Percentiles rank a stretch among this genome's conserved stretches.
Conservation (phyloP, 192 early-diverging fungal species). For the Diversispora epigaea region DNA sequence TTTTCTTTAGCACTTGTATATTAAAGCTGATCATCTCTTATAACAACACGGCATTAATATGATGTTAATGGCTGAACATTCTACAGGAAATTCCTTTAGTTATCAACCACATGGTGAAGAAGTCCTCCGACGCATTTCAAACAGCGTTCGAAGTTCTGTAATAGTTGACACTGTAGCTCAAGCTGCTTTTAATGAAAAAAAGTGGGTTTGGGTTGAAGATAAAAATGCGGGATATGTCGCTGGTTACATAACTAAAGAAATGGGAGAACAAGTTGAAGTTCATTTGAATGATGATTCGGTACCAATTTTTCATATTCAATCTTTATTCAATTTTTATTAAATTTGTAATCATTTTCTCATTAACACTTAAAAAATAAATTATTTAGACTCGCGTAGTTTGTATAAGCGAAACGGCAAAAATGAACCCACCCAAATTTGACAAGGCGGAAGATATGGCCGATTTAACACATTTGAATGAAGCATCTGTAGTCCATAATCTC, state of each 20-base stretch:
- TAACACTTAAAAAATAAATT: background rate
- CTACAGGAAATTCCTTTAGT: background rate
- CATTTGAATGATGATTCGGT: conserved; percentile 78
- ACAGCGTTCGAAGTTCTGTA: conserved; percentile 35
- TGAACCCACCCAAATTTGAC: conserved; percentile 99
- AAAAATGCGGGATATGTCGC: conserved; percentile 85
- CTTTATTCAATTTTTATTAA: background rate
- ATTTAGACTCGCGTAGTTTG: conserved; percentile 46
- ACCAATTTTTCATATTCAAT: background rate
- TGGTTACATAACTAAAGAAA: conserved; percentile 76
- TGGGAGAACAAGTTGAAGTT: conserved; percentile 69
- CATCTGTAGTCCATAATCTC: conserved; percentile 98
- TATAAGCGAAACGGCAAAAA: conserved; percentile 85
- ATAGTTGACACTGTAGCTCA: conserved; percentile 63
- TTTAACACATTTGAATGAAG: conserved; percentile 93
- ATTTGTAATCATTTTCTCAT: background rate
- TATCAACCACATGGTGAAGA: background rate
- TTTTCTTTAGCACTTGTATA: too few species aligned
- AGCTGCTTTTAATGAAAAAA: conserved; percentile 90
- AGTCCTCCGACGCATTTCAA: conserved; percentile 13
- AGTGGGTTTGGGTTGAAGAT: conserved; percentile 97
- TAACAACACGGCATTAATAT: background rate
- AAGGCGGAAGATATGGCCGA: conserved; percentile 99
- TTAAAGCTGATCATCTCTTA: too few species aligned
- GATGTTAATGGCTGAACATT: background rate